Percentiles rank a stretch among this genome's conserved stretches.
Evolutionary conservation across 2,329 filamentous ascomycete species (phyloP).

Genomic region (Calonectria hawksworthii): DNA sequence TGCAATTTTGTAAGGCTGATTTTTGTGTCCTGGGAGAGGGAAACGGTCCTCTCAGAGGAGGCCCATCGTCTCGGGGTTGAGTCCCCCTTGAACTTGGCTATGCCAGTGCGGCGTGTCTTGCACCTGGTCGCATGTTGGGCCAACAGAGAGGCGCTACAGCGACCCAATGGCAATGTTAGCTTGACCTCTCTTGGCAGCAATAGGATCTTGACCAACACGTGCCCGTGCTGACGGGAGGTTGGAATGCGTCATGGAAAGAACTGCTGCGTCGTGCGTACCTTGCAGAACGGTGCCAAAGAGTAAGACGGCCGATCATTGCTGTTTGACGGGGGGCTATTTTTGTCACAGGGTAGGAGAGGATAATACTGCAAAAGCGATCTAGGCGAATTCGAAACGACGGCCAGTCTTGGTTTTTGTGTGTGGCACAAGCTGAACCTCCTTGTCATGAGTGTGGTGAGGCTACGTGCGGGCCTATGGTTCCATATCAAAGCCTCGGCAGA

Average conservation of each 20-base stretch:
- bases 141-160: slow-evolving; percentile 31
- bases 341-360: not conserved
- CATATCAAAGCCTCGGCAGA: slow-evolving; percentile 29
- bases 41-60: slow-evolving; percentile 29
- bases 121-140: slow-evolving; percentile 27
- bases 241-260: not conserved
- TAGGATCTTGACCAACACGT: slow-evolving; percentile 7
- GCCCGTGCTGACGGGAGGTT: not conserved
- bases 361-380: not conserved
- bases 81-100: slow-evolving; percentile 19
- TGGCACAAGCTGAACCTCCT: slow-evolving; percentile 22
- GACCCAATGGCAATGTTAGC: slow-evolving; percentile 4
- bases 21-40: slow-evolving; percentile 29
- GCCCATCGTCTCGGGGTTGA: slow-evolving; percentile 21
- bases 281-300: slow-evolving; percentile 27
- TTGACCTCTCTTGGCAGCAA: not conserved
- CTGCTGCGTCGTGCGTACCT: slow-evolving; percentile 27
- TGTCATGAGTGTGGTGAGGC: not conserved
- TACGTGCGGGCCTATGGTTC: slow-evolving; percentile 23
- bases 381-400: not conserved
- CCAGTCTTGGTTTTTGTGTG: not conserved
- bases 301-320: slow-evolving; percentile 40
- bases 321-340: not conserved
- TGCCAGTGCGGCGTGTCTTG: slow-evolving; percentile 11
- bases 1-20: slow-evolving; percentile 32